phyloP scores from a whole-genome alignment of 768 basidiomycete genomes.

The Clitopilus hobsonii region DNA sequence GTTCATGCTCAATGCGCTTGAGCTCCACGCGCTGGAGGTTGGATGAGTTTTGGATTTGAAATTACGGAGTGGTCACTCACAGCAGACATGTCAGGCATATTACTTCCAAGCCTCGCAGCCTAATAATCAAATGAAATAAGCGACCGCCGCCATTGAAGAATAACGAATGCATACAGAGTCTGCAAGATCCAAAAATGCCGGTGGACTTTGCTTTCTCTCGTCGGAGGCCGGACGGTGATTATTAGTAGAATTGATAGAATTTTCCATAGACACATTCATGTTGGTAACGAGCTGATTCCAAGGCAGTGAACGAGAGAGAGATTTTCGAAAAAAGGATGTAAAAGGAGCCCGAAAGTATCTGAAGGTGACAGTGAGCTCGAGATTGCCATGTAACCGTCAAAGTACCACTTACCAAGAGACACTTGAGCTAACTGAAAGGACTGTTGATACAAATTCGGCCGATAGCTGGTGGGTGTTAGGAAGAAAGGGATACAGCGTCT shows the following conservation, averaged over 20 bases:
- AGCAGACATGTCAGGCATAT: constrained; percentile 82
- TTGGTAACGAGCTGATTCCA: constrained; percentile 50
- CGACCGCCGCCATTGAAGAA: constrained; percentile 11
- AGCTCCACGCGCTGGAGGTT: constrained; percentile 77
- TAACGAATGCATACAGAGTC: constrained; percentile 64
- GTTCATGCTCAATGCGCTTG: constrained; percentile 89
- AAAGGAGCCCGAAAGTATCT: constrained; percentile 64
- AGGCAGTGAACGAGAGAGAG: constrained; percentile 53
- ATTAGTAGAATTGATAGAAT: constrained; percentile 60
- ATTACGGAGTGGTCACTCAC: constrained; percentile 36
- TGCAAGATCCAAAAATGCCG: constrained; percentile 90
- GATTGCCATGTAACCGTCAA: constrained; percentile 17
- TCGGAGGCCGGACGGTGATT: constrained; percentile 66
- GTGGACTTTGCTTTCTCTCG: constrained; percentile 81
- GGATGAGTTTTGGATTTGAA: constrained; percentile 5
- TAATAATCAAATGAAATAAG: constrained; percentile 24
- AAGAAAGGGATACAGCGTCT: constrained; percentile 13
- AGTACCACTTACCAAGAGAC: constrained; percentile 54
- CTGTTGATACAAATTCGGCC: constrained; percentile 74
- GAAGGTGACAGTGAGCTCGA: constrained; percentile 41
- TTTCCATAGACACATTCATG: constrained; percentile 71
- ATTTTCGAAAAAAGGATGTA: constrained; percentile 44
- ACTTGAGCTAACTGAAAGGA: constrained; percentile 74
- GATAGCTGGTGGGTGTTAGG: constrained; percentile 27
- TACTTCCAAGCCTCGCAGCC: constrained; percentile 82